Conservation (phyloP, 305 asterid genomes). For the Fraxinus xanthoxyloides region DNA sequence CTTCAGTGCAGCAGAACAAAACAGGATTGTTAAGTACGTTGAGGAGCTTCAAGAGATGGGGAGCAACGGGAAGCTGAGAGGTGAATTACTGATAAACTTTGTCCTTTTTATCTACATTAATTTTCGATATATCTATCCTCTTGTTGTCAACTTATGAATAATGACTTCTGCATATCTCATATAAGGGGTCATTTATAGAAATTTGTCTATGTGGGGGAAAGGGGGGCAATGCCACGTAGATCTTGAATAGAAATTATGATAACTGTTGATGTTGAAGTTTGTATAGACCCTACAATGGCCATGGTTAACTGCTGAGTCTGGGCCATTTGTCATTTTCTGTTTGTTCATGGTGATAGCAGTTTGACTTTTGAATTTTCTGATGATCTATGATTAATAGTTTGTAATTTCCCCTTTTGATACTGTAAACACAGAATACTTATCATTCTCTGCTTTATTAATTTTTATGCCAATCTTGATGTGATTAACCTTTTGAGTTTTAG, state of each 20-base stretch:
- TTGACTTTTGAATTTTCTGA: neutral
- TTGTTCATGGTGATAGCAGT: neutral
- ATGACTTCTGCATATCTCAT: neutral
- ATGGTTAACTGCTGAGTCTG: neutral
- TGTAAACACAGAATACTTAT: neutral
- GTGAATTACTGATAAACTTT: conserved; percentile 31
- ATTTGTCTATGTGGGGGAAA: neutral
- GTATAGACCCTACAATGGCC: neutral
- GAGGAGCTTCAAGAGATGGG: conserved; percentile 74
- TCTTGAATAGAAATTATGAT: neutral
- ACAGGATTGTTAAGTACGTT: conserved; percentile 63
- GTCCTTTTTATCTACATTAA: neutral
- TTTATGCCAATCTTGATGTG: neutral
- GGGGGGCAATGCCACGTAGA: neutral
- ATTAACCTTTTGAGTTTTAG: neutral
- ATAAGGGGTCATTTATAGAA: neutral
- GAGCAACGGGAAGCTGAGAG: conserved; percentile 61
- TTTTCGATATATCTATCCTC: neutral
- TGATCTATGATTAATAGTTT: neutral
- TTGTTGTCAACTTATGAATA: neutral
- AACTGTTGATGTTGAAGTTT: neutral
- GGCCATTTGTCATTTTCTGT: neutral
- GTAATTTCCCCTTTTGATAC: neutral
- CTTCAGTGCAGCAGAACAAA: conserved; percentile 92
- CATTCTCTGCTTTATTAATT: neutral